Percentiles rank a stretch among this genome's conserved stretches.
These are phyloP conservation scores for Colletotrichum brevisporum DNA, from an alignment of 2,329 filamentous ascomycete genomes.

Conservation along the genomic window DNA sequence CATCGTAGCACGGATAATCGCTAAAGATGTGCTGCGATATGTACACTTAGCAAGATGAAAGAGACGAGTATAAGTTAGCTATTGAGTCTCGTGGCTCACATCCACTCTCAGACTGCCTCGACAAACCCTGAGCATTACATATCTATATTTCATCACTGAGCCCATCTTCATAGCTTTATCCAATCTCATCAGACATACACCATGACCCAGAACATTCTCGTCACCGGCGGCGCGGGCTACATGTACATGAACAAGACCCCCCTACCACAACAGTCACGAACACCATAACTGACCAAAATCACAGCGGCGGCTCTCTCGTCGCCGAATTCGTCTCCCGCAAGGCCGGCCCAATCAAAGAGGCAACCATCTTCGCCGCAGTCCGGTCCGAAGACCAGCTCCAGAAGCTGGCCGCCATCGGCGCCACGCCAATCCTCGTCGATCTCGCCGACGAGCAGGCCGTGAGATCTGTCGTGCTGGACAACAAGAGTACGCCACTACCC, in stretches of 20 bases:
- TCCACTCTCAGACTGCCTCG: no score
- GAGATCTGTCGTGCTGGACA: conserved; percentile 40
- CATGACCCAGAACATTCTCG: conserved; percentile 48
- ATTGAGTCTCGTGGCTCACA: no score
- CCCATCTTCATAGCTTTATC: not conserved
- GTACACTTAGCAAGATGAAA: no score
- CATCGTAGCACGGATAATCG: no score
- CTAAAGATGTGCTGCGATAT: no score
- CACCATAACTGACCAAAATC: not conserved
- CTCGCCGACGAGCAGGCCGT: conserved; percentile 48
- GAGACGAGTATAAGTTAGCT: no score
- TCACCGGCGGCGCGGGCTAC: conserved; percentile 54
- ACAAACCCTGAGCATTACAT: no score
- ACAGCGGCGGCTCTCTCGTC: conserved; percentile 54
- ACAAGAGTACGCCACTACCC: conserved; percentile 45
- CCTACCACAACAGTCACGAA: not conserved
- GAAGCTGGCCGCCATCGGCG: conserved; percentile 48
- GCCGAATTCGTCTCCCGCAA: conserved; percentile 48
- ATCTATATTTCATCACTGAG: no score
- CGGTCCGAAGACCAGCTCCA: conserved; percentile 51
- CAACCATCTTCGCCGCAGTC: conserved; percentile 50
- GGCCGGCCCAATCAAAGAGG: conserved; percentile 43
- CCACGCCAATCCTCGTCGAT: conserved; percentile 50
- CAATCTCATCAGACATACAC: not conserved
- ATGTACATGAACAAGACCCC: conserved; percentile 43